These are phyloP conservation scores for Lachancea sp. DNA, from an alignment of 805 yeast species.

Conservation along the genomic window DNA sequence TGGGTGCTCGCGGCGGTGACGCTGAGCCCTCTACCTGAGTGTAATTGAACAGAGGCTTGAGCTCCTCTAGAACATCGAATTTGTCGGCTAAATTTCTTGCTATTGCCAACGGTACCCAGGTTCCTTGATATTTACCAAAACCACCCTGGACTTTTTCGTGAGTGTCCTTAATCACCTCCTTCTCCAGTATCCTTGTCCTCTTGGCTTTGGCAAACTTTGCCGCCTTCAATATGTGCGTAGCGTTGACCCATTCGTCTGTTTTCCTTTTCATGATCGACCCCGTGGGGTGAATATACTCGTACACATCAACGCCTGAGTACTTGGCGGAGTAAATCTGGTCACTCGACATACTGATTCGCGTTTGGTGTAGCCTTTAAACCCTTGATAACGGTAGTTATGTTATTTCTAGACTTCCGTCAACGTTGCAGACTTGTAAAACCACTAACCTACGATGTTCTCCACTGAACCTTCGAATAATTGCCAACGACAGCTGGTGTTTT, in stretches of 20 bases:
- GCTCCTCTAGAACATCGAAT: slow-evolving; percentile 54
- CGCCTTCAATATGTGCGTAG: slow-evolving; percentile 89
- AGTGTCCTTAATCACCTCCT: slow-evolving; percentile 82
- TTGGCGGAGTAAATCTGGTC: slow-evolving; percentile 63
- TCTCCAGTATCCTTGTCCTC: slow-evolving; percentile 83
- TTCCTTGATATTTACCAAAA: slow-evolving; percentile 93
- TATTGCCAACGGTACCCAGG: slow-evolving; percentile 85
- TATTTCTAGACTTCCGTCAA: no score
- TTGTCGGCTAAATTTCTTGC: slow-evolving; percentile 64
- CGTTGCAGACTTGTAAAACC: no score
- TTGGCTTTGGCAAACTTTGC: slow-evolving; percentile 93
- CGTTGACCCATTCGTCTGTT: slow-evolving; percentile 80
- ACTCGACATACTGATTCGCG: no score
- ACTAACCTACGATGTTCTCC: no score
- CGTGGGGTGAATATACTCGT: slow-evolving; percentile 60
- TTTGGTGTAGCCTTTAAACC: background rate
- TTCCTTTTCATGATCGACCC: slow-evolving; percentile 76
- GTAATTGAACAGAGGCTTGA: slow-evolving; percentile 63
- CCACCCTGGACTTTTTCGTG: slow-evolving; percentile 98
- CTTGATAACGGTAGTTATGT: no score
- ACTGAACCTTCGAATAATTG: background rate
- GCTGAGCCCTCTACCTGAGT: slow-evolving; percentile 43
- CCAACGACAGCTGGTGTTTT: background rate
- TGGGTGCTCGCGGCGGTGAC: slow-evolving; percentile 56
- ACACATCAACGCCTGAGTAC: slow-evolving; percentile 78